These are phyloP conservation scores for Sicyos edulis DNA, from an alignment of 306 rosid species.

Conservation along the genomic window DNA sequence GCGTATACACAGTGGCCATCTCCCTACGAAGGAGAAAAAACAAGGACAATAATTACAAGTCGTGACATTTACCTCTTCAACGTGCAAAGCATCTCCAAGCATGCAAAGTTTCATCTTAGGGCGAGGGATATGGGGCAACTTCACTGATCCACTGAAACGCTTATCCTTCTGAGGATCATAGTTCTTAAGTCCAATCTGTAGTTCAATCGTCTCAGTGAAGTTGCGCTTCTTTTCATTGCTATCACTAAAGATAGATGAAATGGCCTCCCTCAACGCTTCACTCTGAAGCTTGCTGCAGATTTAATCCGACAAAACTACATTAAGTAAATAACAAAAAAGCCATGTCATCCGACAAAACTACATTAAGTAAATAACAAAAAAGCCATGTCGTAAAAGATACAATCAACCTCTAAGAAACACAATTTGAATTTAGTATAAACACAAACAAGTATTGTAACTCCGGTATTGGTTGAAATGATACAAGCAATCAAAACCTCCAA, in stretches of 20 bases:
- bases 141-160: constrained; percentile 80
- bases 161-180: constrained; percentile 88
- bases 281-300: constrained; percentile 68
- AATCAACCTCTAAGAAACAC: not conserved
- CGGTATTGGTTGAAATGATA: not conserved
- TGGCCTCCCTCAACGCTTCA: constrained; percentile 67
- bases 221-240: constrained; percentile 50
- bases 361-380: not conserved
- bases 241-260: constrained; percentile 38
- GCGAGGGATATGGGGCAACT: constrained; percentile 78
- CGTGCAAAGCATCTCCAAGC: constrained; percentile 94
- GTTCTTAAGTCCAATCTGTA: constrained; percentile 75
- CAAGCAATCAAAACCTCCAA: too few relatives aligned
- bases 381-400: too few relatives aligned
- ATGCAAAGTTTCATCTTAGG: constrained; percentile 88
- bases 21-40: not conserved
- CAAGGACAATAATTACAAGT: too few relatives aligned
- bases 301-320: constrained; percentile 4
- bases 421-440: not conserved
- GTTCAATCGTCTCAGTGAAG: constrained; percentile 76
- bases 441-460: not conserved
- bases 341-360: not conserved
- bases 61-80: constrained; percentile 56
- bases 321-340: not conserved
- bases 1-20: too few relatives aligned